Base-by-base conservation (phyloP, 768 basidiomycete genomes). In the Lanmaoa rubissima region DNA sequence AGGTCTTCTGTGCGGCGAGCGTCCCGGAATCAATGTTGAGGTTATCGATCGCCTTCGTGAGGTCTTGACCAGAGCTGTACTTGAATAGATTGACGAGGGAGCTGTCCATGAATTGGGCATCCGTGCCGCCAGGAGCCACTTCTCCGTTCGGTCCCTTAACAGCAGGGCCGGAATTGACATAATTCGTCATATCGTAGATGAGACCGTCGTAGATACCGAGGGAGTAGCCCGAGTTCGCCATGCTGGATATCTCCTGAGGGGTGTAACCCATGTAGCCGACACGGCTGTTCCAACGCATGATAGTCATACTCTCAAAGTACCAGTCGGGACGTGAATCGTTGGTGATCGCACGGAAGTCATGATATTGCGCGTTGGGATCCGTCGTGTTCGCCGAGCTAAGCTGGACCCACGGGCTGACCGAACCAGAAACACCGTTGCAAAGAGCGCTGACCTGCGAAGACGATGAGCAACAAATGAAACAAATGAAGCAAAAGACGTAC, bases 321-420 rank as follows among this genome's bases (percentile, higher is more conserved):
- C 97, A 99, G 68, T 99, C 97, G 0, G 97, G 96, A 10, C 97
- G 84, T 0, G 89, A 88, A 66, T 98, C 96, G 57, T 86, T 89
- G 36, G 87, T 88, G 68, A 79, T 86, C 0, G 87, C 87, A 17
- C 96, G 90, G 83, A 99, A 99, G 69, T 99, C 96, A 70, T 98
- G 97, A 70, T 98, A 99, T 64, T 85, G 78, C 1, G 88, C 78
- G 65, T 94, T 90, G 17, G 75, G 66, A 59, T 91, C 87, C 21
- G 87, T 83, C 67, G 82, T 81, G 75, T 98, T 99, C 61, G 78
- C 78, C 7, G 90, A 82, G 64, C 85, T 82, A 59, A 96, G 78
- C 2, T 81, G 79, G 21, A 99, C 85, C 71, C 88, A 99, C 0
- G 90, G 92, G 55, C 85, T 92, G 65, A 99, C 85, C 0, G 78